phyloP scores from a whole-genome alignment of 768 basidiomycete genomes.

The Mycena vulgaris region DNA sequence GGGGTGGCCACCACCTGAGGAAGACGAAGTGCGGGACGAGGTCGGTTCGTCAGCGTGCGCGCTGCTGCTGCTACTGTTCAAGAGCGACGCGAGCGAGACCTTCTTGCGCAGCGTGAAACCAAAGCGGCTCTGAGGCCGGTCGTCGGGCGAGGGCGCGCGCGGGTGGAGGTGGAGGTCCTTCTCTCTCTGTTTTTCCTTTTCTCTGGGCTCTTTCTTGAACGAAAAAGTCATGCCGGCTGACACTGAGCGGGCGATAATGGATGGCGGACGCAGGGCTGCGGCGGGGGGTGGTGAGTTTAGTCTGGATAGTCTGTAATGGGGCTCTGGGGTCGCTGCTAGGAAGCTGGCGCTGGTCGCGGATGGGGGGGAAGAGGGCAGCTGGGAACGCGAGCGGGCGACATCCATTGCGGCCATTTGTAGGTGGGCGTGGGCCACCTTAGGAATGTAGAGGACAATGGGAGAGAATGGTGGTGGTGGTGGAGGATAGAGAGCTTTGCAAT shows the following conservation, averaged over 20 bases:
- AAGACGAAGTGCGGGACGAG: constrained; percentile 22
- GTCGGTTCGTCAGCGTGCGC: constrained; percentile 13
- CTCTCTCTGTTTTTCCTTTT: constrained; percentile 9
- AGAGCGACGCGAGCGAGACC: constrained; percentile 36
- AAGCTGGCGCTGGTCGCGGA: constrained; percentile 9
- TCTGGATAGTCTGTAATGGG: constrained; percentile 42
- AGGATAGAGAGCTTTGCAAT: neutral
- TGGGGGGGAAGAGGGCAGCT: neutral
- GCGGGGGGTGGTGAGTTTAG: constrained; percentile 46
- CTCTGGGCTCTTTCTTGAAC: constrained; percentile 41
- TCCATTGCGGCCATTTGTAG: constrained; percentile 37
- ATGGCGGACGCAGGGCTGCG: constrained; percentile 51
- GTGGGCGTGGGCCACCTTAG: constrained; percentile 14
- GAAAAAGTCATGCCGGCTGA: constrained; percentile 54
- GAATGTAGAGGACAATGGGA: constrained; percentile 25
- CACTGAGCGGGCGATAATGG: constrained; percentile 41
- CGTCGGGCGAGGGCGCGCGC: constrained; percentile 30
- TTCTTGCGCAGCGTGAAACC: constrained; percentile 35
- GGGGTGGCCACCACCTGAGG: neutral
- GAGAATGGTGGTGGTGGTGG: neutral
- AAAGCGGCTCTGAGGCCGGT: constrained; percentile 30
- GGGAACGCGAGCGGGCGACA: constrained; percentile 31
- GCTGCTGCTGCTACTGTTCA: neutral
- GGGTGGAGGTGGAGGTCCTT: neutral
- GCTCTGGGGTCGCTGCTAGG: constrained; percentile 32